Evolutionary conservation across 2,329 filamentous ascomycete species (phyloP).

Genomic region (Diplodia sapinea): DNA sequence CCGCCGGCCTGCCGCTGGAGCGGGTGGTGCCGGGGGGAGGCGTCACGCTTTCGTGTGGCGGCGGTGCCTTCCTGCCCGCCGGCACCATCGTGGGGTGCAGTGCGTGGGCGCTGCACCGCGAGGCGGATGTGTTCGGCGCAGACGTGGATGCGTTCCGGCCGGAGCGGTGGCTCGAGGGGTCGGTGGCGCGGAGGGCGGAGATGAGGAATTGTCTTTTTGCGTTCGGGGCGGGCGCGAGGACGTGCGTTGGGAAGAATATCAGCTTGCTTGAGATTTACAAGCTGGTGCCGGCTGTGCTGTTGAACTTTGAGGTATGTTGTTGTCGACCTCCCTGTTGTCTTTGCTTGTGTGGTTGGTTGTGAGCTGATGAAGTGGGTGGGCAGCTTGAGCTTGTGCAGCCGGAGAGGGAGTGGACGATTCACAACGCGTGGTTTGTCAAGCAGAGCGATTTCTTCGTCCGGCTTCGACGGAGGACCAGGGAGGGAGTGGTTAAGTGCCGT

Average conservation of each 20-base stretch:
- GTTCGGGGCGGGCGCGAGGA: conserved; percentile 48
- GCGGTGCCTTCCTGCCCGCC: neutral
- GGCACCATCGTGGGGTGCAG: conserved; percentile 25
- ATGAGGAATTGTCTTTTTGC: conserved; percentile 44
- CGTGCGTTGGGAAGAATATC: conserved; percentile 47
- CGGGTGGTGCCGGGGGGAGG: conserved; percentile 55
- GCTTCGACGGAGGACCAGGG: neutral
- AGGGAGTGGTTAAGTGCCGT: neutral
- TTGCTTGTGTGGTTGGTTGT: neutral
- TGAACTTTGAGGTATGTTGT: conserved; percentile 37
- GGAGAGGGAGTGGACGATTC: conserved; percentile 30
- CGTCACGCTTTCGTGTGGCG: conserved; percentile 32
- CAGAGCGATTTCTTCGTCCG: conserved; percentile 1
- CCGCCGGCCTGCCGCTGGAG: conserved; percentile 56
- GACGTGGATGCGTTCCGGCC: conserved; percentile 19
- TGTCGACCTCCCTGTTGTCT: neutral
- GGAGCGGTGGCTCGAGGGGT: conserved; percentile 24
- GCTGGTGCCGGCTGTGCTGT: conserved; percentile 41
- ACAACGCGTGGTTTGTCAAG: conserved; percentile 31
- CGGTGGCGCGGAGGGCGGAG: conserved; percentile 38
- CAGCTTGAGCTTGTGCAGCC: conserved; percentile 1
- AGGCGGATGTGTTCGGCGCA: conserved; percentile 8
- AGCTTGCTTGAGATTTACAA: conserved; percentile 48
- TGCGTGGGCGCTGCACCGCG: conserved; percentile 27
- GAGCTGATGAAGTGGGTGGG: neutral